A percentile compares a stretch with the other conserved stretches of the same genome.
Conservation (phyloP, 2,329 filamentous ascomycete genomes). For the Cercospora brassicicola region DNA sequence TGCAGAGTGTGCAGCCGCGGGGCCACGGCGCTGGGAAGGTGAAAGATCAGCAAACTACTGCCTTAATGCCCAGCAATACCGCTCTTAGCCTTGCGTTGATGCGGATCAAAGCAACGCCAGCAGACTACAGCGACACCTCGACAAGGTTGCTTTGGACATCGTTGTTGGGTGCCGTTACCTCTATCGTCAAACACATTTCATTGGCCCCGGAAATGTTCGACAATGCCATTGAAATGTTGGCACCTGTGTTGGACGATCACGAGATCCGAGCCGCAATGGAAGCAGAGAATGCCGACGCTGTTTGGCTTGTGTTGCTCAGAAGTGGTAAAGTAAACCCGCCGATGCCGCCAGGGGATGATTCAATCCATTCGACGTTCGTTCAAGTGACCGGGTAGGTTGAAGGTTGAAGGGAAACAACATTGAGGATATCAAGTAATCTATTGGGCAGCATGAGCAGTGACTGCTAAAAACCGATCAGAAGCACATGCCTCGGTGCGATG, state of each 20-base stretch:
- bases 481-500: background rate
- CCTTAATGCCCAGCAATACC: background rate
- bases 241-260: constrained; percentile 37
- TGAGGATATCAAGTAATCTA: background rate
- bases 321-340: constrained; percentile 18
- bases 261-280: constrained; percentile 62
- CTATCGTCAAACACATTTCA: constrained; percentile 62
- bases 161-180: constrained; percentile 58
- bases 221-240: constrained; percentile 64
- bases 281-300: constrained; percentile 68
- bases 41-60: background rate
- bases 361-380: constrained; percentile 13
- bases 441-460: background rate
- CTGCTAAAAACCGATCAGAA: background rate
- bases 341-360: background rate
- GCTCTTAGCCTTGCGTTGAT: constrained; percentile 21
- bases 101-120: constrained; percentile 24
- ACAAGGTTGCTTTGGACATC: constrained; percentile 65
- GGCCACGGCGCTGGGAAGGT: background rate
- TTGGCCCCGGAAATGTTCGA: constrained; percentile 72
- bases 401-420: background rate
- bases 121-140: constrained; percentile 55
- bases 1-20: constrained; percentile 9
- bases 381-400: constrained; percentile 13
- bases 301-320: constrained; percentile 64